phyloP scores from a whole-genome alignment of 805 yeast species.

The Yamadazyma phyllophila region DNA sequence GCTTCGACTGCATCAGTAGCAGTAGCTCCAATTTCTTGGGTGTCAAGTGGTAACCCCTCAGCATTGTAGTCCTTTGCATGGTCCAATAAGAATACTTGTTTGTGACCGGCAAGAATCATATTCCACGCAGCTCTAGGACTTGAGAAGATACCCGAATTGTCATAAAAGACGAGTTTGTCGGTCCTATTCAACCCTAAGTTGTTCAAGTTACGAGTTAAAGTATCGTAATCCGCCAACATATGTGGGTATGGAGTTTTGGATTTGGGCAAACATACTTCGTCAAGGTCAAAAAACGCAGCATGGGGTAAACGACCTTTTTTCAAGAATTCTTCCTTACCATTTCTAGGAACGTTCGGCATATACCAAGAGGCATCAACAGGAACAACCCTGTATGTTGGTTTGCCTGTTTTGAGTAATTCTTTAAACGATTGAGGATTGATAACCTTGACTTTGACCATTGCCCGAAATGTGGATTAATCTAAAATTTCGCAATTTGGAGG shows the following conservation, averaged over 20 bases:
- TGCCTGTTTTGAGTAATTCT: conserved; percentile 11
- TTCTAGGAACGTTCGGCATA: conserved; percentile 69
- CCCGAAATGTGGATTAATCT: not conserved
- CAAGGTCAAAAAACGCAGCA: conserved; percentile 78
- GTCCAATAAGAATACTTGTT: conserved; percentile 65
- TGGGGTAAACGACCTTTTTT: conserved; percentile 57
- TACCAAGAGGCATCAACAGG: conserved; percentile 93
- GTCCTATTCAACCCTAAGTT: conserved; percentile 52
- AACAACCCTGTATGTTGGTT: conserved; percentile 28
- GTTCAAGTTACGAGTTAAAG: conserved; percentile 53
- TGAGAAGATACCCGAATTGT: conserved; percentile 78
- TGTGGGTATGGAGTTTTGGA: conserved; percentile 71
- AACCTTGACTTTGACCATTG: conserved; percentile 9
- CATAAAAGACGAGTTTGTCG: conserved; percentile 78
- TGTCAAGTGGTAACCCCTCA: conserved; percentile 46
- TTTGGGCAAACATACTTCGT: conserved; percentile 54
- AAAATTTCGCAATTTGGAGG: not conserved
- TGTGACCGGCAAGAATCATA: conserved; percentile 74
- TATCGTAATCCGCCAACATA: conserved; percentile 70
- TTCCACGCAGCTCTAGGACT: conserved; percentile 95
- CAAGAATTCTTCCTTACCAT: conserved; percentile 56
- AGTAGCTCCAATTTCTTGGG: conserved; percentile 19
- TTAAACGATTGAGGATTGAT: conserved; percentile 9
- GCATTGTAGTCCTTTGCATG: conserved; percentile 56
- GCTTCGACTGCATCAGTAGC: conserved; percentile 12